phyloP scores from a whole-genome alignment of 2,329 filamentous ascomycete genomes.

The Cladobotryum protrusum region DNA sequence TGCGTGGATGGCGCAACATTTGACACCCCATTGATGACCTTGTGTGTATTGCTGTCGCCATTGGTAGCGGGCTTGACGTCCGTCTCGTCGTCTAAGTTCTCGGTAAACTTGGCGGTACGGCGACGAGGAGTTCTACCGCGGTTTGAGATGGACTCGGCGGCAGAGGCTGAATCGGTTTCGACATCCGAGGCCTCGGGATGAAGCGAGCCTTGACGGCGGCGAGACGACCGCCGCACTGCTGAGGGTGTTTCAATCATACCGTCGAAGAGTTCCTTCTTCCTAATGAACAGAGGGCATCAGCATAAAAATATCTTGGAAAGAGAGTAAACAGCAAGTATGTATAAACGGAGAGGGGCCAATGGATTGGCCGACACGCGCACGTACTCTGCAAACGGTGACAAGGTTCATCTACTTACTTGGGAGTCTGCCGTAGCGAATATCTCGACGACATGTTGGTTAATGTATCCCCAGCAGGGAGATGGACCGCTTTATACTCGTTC shows the following conservation, averaged over 20 bases:
- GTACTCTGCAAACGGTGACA: neutral
- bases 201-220: conserved; percentile 45
- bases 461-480: neutral
- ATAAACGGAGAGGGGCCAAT: neutral
- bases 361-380: neutral
- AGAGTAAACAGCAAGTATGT: neutral
- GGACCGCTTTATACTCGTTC: neutral
- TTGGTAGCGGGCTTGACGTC: conserved; percentile 25
- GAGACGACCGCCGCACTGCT: conserved; percentile 28
- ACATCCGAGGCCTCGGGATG: conserved; percentile 38
- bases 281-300: conserved; percentile 20
- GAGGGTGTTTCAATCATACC: conserved; percentile 54
- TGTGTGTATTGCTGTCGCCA: conserved; percentile 24
- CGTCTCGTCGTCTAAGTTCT: conserved; percentile 39
- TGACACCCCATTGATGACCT: conserved; percentile 19
- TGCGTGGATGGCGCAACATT: conserved; percentile 21
- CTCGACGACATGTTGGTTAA: conserved; percentile 18
- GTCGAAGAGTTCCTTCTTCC: conserved; percentile 56
- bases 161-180: conserved; percentile 45
- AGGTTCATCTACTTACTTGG: conserved; percentile 17
- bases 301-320: neutral
- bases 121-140: conserved; percentile 34
- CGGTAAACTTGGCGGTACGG: conserved; percentile 44
- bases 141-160: conserved; percentile 34
- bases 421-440: conserved; percentile 27